Evolutionary conservation across 768 basidiomycete species (phyloP).

Genomic region (Boletus rex-veris): DNA sequence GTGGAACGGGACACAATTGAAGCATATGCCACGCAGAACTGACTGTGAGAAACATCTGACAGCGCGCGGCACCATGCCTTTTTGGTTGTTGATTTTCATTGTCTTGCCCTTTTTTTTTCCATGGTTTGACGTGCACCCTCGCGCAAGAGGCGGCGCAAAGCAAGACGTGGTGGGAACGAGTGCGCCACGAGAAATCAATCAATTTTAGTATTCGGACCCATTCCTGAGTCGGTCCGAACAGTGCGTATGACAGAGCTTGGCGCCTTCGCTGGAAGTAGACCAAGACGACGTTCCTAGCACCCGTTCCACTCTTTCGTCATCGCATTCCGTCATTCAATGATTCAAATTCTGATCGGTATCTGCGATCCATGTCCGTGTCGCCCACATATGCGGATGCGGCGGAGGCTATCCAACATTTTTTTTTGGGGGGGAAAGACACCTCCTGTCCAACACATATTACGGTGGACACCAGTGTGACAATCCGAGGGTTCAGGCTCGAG

Average conservation of each 20-base stretch:
- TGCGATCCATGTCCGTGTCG: constrained; percentile 1
- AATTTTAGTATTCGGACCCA: not conserved
- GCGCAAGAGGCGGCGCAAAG: not conserved
- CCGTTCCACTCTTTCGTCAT: constrained; percentile 6
- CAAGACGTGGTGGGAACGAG: not conserved
- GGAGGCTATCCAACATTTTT: too few relatives aligned
- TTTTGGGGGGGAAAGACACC: too few relatives aligned
- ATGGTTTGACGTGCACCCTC: constrained; percentile 4
- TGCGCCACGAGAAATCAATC: not conserved
- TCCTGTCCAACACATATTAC: too few relatives aligned
- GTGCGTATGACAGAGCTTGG: not conserved
- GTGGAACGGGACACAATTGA: constrained; percentile 15
- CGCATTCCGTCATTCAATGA: constrained; percentile 16
- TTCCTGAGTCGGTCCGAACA: constrained; percentile 9
- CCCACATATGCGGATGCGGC: not conserved
- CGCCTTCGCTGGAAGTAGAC: not conserved
- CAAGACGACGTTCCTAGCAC: constrained; percentile 10
- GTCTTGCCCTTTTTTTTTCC: not conserved
- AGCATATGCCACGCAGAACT: constrained; percentile 13
- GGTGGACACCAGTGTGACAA: too few relatives aligned
- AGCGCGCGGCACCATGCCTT: not conserved
- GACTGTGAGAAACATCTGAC: constrained; percentile 13
- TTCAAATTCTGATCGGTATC: constrained; percentile 11
- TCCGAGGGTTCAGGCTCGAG: too few relatives aligned
- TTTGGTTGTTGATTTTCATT: constrained; percentile 1